Evolutionary conservation across 2,329 filamentous ascomycete species (phyloP), one percentile per base, ranked within the genome.

Genomic region (Diaporthe sp.): DNA sequence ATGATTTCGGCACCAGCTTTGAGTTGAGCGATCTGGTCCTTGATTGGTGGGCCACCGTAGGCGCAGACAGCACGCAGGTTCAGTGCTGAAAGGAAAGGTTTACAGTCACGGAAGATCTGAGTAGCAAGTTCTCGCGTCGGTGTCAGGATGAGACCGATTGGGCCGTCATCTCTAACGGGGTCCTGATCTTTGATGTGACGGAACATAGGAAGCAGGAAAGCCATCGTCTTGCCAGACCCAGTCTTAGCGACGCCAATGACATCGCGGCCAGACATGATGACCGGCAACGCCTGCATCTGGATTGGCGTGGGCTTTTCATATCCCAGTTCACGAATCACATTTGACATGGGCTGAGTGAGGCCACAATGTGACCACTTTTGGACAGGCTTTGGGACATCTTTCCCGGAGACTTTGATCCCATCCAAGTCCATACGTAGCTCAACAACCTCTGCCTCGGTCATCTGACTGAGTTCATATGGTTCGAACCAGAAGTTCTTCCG

Each of bases 361-460:
- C 97, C 97, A 82, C 96, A 98, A 81, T 98, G 96, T 0, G 96
- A 96, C 95, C 96, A 99, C 84, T 98, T 98, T 81, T 95, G 94
- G 13, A 99, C 96, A 5, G 97, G 97, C 81, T 96, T 98, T 2
- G 97, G 97, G 6, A 97, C 92, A 80, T 98, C 92, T 79, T 95
- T 92, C 76, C 96, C 95, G 76, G 93, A 92, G 57, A 98, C 95
- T 83, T 98, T 98, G 85, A 99, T 98, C 65, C 95, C 96, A 82
- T 98, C 97, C 42, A 99, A 88, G 83, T 98, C 95, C 76, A 96
- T 86, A 65, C 97, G 92, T 73, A 99, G 84, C 78, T 94, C 94
- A 58, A 92, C 91, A 73, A 97, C 90, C 80, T 98, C 96, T 74
- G 94, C 94, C 78, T 97, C 94, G 2, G 92, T 95, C 90, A 98